Conservation (phyloP, 345 rosid species). For the Mercurialis annua region DNA sequence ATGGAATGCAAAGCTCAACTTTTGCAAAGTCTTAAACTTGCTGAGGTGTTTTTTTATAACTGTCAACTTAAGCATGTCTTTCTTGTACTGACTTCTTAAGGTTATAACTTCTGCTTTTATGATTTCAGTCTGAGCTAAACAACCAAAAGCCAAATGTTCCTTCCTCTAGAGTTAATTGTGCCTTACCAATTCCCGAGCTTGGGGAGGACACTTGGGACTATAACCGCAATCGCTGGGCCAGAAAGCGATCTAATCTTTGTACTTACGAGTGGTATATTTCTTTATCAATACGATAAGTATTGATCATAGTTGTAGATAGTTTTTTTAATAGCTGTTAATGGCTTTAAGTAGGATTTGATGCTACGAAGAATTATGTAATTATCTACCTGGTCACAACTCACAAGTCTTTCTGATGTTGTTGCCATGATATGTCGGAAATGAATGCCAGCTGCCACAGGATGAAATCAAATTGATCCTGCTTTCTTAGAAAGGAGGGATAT, state of each 20-base stretch:
- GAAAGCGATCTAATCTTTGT: slow-evolving; percentile 55
- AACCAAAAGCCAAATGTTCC: slow-evolving; percentile 18
- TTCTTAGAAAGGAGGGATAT: neutral
- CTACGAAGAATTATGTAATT: neutral
- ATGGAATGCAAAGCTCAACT: slow-evolving; percentile 64
- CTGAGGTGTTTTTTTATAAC: slow-evolving; percentile 38
- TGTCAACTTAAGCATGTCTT: slow-evolving; percentile 1
- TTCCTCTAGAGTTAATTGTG: slow-evolving; percentile 25
- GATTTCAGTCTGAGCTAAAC: slow-evolving; percentile 33
- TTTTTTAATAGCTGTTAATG: neutral
- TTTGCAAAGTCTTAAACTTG: slow-evolving; percentile 37
- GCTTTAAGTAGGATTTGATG: neutral
- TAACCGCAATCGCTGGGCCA: slow-evolving; percentile 45
- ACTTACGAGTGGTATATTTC: slow-evolving; percentile 53
- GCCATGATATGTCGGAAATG: neutral
- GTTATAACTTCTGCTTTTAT: slow-evolving; percentile 4
- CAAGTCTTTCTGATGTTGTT: neutral
- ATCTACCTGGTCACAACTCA: neutral
- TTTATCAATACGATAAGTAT: neutral
- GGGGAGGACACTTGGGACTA: slow-evolving; percentile 54
- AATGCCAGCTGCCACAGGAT: neutral
- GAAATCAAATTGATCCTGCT: neutral
- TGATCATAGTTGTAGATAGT: slow-evolving; percentile 6
- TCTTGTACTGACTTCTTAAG: slow-evolving; percentile 6
- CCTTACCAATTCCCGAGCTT: slow-evolving; percentile 26